Conservation (phyloP, 257 asterid genomes). For the Solanum acaule region DNA sequence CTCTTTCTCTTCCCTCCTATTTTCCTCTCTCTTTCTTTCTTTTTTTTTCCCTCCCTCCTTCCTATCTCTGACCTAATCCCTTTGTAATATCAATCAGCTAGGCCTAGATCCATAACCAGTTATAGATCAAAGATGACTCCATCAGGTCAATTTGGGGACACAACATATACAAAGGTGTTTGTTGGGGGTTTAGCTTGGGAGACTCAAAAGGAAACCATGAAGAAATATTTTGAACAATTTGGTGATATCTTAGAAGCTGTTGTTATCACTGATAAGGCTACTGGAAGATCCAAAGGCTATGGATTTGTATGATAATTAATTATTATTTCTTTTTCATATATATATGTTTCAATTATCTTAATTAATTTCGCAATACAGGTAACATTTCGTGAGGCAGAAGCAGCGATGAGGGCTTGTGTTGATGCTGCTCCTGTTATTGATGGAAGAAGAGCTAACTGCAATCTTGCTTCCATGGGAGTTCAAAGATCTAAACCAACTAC, state of each 20-base stretch:
- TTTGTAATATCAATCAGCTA: background rate
- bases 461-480: slow-evolving; percentile 94
- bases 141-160: slow-evolving; percentile 75
- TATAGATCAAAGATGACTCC: slow-evolving; percentile 34
- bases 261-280: slow-evolving; percentile 83
- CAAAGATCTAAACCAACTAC: slow-evolving; percentile 93
- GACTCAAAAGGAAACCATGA: slow-evolving; percentile 97
- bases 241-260: slow-evolving; percentile 97
- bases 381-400: slow-evolving; percentile 83
- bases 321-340: too few species aligned
- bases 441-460: slow-evolving; percentile 97
- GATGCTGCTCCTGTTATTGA: slow-evolving; percentile 95
- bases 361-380: slow-evolving; percentile 30
- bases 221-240: slow-evolving; percentile 82
- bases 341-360: too few species aligned
- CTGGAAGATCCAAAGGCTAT: slow-evolving; percentile 97
- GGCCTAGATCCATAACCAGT: background rate
- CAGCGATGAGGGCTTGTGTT: slow-evolving; percentile 92
- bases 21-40: background rate
- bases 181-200: slow-evolving; percentile 99
- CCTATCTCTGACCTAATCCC: slow-evolving; percentile 52
- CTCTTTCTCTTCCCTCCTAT: slow-evolving; percentile 21
- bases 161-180: slow-evolving; percentile 85
- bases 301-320: slow-evolving; percentile 53
- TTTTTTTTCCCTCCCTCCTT: background rate